Conservation (phyloP, 345 rosid genomes). For the Cardamine resedifolia region DNA sequence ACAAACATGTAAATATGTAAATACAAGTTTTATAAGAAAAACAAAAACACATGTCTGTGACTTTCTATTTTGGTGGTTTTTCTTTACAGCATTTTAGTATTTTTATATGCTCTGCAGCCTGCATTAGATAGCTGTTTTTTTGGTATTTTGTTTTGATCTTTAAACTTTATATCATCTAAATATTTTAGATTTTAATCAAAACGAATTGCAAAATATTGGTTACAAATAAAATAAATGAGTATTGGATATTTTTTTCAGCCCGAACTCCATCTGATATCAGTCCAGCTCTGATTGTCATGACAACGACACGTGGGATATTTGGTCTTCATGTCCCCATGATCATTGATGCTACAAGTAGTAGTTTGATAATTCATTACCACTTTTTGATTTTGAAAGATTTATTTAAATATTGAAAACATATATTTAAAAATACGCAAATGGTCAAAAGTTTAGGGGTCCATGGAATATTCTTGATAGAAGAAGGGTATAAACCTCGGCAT, state of each 20-base stretch:
- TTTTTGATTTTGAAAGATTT: not conserved
- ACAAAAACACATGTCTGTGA: too few relatives aligned
- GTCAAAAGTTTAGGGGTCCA: slow-evolving; percentile 4
- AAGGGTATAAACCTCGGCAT: slow-evolving; percentile 38
- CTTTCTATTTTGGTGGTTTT: too few relatives aligned
- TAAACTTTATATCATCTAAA: too few relatives aligned
- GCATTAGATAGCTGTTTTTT: too few relatives aligned
- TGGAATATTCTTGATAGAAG: slow-evolving; percentile 23
- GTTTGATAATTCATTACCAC: not conserved
- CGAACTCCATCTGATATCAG: not conserved
- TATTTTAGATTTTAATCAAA: not conserved
- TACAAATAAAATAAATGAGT: too few relatives aligned
- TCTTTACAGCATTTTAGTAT: too few relatives aligned
- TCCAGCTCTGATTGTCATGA: slow-evolving; percentile 9
- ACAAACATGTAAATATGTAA: too few relatives aligned
- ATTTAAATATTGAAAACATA: not conserved
- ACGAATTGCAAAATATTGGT: too few relatives aligned
- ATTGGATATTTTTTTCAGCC: not conserved
- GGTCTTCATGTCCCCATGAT: slow-evolving; percentile 16
- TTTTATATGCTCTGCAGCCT: too few relatives aligned
- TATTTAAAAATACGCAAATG: not conserved
- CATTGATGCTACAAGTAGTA: not conserved
- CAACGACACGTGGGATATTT: not conserved
- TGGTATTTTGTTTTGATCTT: too few relatives aligned
- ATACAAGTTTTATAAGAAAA: too few relatives aligned